Conservation (phyloP, 805 yeast species). For the Zygosaccharomyces rouxii region DNA sequence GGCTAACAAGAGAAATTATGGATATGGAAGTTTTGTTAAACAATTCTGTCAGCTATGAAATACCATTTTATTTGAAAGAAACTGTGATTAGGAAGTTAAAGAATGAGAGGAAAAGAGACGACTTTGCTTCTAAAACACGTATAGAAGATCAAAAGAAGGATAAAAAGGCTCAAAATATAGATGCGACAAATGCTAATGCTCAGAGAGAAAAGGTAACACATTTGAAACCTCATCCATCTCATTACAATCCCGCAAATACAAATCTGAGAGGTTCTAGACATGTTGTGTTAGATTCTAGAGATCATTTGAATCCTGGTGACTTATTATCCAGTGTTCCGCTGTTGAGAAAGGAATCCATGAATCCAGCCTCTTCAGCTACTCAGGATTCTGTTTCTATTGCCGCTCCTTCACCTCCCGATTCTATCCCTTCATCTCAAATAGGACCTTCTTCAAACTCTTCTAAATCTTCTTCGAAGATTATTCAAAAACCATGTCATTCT, state of each 20-base stretch:
- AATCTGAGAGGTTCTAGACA: conserved; percentile 39
- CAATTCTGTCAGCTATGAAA: conserved; percentile 39
- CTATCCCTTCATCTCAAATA: conserved; percentile 4
- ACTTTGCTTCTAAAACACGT: neutral
- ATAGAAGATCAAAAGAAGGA: conserved; percentile 5
- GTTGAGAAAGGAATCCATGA: conserved; percentile 37
- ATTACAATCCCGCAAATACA: conserved; percentile 7
- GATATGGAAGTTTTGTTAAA: conserved; percentile 71
- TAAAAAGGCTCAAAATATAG: conserved; percentile 8
- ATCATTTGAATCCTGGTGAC: conserved; percentile 76
- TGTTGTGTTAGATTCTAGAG: conserved; percentile 51
- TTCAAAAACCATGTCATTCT: conserved; percentile 7
- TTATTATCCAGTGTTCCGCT: conserved; percentile 76
- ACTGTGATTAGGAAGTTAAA: conserved; percentile 46
- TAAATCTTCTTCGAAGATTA: conserved; percentile 5
- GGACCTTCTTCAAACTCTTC: conserved; percentile 7
- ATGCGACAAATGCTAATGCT: neutral
- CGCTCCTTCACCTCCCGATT: conserved; percentile 7
- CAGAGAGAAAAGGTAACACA: conserved; percentile 11
- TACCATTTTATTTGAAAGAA: conserved; percentile 65
- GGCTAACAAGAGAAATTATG: conserved; percentile 74
- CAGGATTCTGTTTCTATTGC: conserved; percentile 3
- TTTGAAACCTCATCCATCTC: conserved; percentile 7
- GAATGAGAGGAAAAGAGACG: conserved; percentile 9
- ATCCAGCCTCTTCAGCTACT: neutral